phyloP scores from a whole-genome alignment of 2,329 filamentous ascomycete species.

The Ophiocordyceps polyrhachis-furcata region DNA sequence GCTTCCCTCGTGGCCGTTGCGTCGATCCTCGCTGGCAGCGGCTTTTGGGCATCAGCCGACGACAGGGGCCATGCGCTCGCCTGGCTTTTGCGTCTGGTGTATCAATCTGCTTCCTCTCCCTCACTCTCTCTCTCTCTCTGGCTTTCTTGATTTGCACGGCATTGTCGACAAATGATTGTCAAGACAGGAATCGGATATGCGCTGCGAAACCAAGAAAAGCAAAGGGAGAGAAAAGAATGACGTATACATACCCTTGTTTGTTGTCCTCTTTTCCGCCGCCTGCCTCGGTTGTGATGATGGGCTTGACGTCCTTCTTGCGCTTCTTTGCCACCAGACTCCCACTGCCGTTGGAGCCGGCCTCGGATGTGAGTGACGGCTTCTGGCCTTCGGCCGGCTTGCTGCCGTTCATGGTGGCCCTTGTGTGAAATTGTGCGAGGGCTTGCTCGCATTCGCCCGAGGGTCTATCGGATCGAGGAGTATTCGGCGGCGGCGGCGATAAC shows the following conservation, averaged over 20 bases:
- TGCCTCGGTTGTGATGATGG: conserved; percentile 53
- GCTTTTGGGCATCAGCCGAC: neutral
- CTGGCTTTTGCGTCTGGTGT: neutral
- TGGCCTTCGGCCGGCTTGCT: conserved; percentile 13
- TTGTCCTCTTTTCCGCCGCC: conserved; percentile 1
- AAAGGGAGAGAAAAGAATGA: neutral
- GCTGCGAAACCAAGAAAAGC: neutral
- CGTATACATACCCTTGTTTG: conserved; percentile 8
- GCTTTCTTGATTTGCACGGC: neutral
- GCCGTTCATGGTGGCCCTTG: conserved; percentile 9
- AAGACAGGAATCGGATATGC: neutral
- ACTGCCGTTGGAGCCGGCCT: conserved; percentile 11
- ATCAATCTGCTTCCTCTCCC: too few relatives aligned
- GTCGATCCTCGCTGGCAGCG: neutral
- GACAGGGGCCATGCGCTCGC: neutral
- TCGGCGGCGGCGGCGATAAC: too few relatives aligned
- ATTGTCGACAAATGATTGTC: neutral
- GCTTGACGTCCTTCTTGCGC: conserved; percentile 60
- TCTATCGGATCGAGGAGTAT: too few relatives aligned
- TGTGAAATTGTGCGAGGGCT: neutral
- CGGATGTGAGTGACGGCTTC: conserved; percentile 8
- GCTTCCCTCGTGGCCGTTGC: neutral
- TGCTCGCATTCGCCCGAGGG: too few relatives aligned
- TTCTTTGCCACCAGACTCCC: conserved; percentile 35
- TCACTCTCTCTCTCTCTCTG: too few relatives aligned